Percentiles rank a stretch among this genome's conserved stretches.
phyloP scores from a whole-genome alignment of 1,284 basidiomycete genomes.

The Neolentinus lepideus region DNA sequence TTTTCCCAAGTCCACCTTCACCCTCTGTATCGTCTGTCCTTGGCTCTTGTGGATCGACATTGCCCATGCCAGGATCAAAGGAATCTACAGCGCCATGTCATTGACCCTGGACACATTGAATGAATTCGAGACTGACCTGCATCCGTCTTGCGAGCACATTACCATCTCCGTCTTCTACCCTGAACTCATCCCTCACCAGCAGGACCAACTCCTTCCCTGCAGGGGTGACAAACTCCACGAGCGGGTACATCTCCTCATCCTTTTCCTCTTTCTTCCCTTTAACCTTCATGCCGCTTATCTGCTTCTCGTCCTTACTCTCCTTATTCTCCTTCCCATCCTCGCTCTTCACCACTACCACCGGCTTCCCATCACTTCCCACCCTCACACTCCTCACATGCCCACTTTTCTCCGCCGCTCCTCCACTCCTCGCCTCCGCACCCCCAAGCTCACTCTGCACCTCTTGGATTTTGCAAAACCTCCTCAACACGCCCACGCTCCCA shows the following conservation, averaged over 20 bases:
- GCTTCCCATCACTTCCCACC: constrained; percentile 28
- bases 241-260: constrained; percentile 46
- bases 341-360: constrained; percentile 9
- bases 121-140: constrained; percentile 50
- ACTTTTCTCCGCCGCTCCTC: constrained; percentile 12
- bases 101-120: constrained; percentile 3
- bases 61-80: constrained; percentile 86
- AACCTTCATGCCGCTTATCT: neutral
- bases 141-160: constrained; percentile 28
- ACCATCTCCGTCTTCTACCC: constrained; percentile 38
- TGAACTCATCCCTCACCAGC: constrained; percentile 28
- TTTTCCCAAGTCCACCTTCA: constrained; percentile 74
- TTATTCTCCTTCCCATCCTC: constrained; percentile 23
- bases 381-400: constrained; percentile 19
- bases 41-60: constrained; percentile 96
- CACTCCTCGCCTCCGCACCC: constrained; percentile 2
- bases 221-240: constrained; percentile 73
- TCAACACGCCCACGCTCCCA: constrained; percentile 62
- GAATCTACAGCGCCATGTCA: constrained; percentile 37
- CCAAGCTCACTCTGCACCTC: constrained; percentile 17
- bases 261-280: constrained; percentile 15
- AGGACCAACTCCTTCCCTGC: constrained; percentile 59
- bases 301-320: constrained; percentile 13
- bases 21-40: constrained; percentile 82
- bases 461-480: constrained; percentile 36